Conservation (phyloP, 495 filamentous ascomycete species). For the Tuber melanosporum region DNA sequence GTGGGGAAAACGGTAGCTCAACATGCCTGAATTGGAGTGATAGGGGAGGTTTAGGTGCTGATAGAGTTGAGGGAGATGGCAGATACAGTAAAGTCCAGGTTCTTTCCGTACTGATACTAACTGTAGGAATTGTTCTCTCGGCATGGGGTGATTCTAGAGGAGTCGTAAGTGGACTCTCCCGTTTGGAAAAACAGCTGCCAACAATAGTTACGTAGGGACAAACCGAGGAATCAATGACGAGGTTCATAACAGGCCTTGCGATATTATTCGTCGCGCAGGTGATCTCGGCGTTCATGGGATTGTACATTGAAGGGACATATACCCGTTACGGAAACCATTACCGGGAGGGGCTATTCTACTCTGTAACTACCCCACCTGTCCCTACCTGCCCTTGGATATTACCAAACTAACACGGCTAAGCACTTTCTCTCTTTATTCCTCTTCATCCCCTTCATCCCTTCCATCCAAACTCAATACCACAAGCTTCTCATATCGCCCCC, state of each 20-base stretch:
- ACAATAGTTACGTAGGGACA: constrained; percentile 32
- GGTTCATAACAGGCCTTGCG: constrained; percentile 66
- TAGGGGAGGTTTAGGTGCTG: neutral
- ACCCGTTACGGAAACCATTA: constrained; percentile 77
- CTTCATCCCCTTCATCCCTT: constrained; percentile 53
- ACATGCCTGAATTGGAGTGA: neutral
- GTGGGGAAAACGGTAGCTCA: constrained; percentile 57
- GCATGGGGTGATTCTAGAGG: constrained; percentile 80
- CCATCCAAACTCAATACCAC: constrained; percentile 49
- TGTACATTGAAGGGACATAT: constrained; percentile 89
- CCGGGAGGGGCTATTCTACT: constrained; percentile 93
- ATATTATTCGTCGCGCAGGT: constrained; percentile 86
- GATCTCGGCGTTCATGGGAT: constrained; percentile 85
- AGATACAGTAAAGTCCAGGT: constrained; percentile 73
- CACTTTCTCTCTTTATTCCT: constrained; percentile 44
- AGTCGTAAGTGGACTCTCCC: constrained; percentile 54
- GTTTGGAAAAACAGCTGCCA: neutral
- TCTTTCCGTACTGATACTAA: constrained; percentile 70
- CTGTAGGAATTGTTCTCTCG: constrained; percentile 73
- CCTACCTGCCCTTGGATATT: constrained; percentile 53
- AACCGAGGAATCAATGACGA: constrained; percentile 28
- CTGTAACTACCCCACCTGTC: constrained; percentile 60
- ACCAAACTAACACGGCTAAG: constrained; percentile 2
- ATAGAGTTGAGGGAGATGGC: neutral
- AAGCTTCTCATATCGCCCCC: constrained; percentile 31